phyloP scores from a whole-genome alignment of 371 early-diverging fungal species.

The Circinella umbellata region DNA sequence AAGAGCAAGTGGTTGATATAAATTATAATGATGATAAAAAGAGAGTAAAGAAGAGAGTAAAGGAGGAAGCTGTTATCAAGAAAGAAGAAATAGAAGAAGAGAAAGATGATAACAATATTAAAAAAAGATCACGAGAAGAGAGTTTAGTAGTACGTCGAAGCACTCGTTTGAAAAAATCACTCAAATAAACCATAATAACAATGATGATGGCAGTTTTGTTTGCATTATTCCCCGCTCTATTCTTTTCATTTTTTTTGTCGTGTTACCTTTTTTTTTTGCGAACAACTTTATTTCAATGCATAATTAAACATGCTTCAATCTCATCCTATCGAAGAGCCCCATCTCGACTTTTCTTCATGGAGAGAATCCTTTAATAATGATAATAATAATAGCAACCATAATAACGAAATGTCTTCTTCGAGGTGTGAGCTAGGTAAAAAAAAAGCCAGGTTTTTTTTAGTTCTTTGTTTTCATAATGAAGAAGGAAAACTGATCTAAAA shows the following conservation, averaged over 20 bases:
- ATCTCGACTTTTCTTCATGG: constrained; percentile 9
- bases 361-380: background rate
- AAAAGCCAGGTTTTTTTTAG: background rate
- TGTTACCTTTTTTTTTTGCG: background rate
- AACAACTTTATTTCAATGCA: background rate
- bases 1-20: background rate
- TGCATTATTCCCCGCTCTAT: too few relatives aligned
- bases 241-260: background rate
- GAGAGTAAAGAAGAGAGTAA: too few relatives aligned
- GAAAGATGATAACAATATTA: background rate
- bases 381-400: background rate
- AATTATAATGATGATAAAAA: too few relatives aligned
- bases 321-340: background rate
- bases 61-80: background rate
- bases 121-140: background rate
- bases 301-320: constrained; percentile 1
- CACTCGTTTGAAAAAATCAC: constrained; percentile 2
- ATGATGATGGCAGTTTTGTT: too few relatives aligned
- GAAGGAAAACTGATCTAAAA: too few relatives aligned
- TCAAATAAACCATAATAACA: too few relatives aligned
- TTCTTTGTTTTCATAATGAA: background rate
- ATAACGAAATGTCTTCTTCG: background rate
- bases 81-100: background rate
- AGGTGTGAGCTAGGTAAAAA: background rate
- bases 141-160: background rate